Percentiles rank a stretch among this genome's conserved stretches.
Evolutionary conservation across 2,329 filamentous ascomycete genomes (phyloP).

Genomic region (Fusarium lyarnte): DNA sequence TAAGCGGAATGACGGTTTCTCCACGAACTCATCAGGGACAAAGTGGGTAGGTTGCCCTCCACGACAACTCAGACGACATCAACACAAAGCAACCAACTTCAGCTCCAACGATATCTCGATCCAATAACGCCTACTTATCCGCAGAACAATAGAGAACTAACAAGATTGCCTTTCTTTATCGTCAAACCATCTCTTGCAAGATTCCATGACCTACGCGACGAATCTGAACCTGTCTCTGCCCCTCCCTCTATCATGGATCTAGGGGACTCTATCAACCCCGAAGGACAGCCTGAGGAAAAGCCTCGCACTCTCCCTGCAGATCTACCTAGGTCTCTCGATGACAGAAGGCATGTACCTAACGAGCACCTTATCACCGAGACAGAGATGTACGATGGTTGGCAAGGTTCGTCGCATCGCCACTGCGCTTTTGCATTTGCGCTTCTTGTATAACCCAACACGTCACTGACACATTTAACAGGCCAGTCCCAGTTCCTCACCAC

Average conservation of each 20-base stretch:
- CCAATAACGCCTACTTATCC: not conserved
- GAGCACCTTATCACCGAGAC: constrained; percentile 78
- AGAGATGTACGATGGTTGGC: constrained; percentile 99
- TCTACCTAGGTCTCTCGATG: constrained; percentile 90
- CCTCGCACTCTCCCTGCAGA: constrained; percentile 76
- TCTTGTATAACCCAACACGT: constrained; percentile 30
- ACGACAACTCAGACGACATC: constrained; percentile 39
- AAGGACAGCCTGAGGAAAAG: constrained; percentile 51
- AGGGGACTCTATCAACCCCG: constrained; percentile 58
- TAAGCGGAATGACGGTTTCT: constrained; percentile 41
- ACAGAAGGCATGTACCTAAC: constrained; percentile 75
- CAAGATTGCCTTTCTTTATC: not conserved
- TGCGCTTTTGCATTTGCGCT: constrained; percentile 21
- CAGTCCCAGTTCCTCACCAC: constrained; percentile 95
- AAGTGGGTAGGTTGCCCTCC: constrained; percentile 40
- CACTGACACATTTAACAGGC: constrained; percentile 63
- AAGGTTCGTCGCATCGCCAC: constrained; percentile 67
- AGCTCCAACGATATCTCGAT: constrained; percentile 3
- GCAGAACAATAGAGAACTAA: not conserved
- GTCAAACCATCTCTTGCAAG: constrained; percentile 6
- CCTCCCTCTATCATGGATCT: constrained; percentile 66
- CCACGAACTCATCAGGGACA: constrained; percentile 33
- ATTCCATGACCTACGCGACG: constrained; percentile 47
- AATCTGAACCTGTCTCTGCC: constrained; percentile 46
- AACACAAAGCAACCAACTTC: constrained; percentile 18